Evolutionary conservation across 2,329 filamentous ascomycete species (phyloP).

Genomic region (Graphilbum fragrans): DNA sequence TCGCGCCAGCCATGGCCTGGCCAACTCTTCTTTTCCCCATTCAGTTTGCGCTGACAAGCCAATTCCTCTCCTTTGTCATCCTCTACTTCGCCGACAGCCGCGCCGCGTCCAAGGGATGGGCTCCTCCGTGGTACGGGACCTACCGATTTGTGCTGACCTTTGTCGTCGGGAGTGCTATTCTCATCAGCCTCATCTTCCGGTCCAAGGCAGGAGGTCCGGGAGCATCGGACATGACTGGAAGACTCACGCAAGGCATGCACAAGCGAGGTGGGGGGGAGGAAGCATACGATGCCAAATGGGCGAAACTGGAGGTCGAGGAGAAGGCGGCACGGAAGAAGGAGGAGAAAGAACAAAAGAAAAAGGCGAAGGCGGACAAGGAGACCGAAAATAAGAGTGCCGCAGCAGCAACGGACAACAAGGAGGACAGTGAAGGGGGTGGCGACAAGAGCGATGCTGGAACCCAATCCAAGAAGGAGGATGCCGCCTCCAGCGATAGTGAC

Average conservation of each 20-base stretch:
- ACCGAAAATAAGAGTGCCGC: neutral
- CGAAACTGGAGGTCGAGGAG: slow-evolving; percentile 17
- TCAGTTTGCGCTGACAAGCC: slow-evolving; percentile 73
- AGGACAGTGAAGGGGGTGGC: no score
- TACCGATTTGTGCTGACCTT: slow-evolving; percentile 92
- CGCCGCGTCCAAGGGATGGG: slow-evolving; percentile 63
- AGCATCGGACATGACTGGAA: slow-evolving; percentile 19
- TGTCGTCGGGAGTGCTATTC: slow-evolving; percentile 72
- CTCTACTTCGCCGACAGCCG: slow-evolving; percentile 77
- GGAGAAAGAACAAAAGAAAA: slow-evolving; percentile 13
- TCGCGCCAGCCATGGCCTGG: slow-evolving; percentile 75
- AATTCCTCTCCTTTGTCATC: slow-evolving; percentile 74
- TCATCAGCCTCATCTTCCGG: slow-evolving; percentile 68
- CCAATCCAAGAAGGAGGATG: no score
- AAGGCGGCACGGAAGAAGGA: slow-evolving; percentile 18
- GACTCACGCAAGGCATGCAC: slow-evolving; percentile 26
- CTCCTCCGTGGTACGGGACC: slow-evolving; percentile 72
- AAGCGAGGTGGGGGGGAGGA: slow-evolving; percentile 14
- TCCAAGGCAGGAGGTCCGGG: slow-evolving; percentile 51
- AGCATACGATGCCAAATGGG: slow-evolving; percentile 29
- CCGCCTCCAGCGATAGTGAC: no score
- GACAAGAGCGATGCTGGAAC: no score
- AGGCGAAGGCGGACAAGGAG: neutral
- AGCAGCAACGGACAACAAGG: neutral
- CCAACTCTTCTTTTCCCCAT: slow-evolving; percentile 75